Percentiles rank a stretch among this genome's conserved stretches.
Conservation (phyloP, 1,284 basidiomycete genomes). For the Tilletia indica region DNA sequence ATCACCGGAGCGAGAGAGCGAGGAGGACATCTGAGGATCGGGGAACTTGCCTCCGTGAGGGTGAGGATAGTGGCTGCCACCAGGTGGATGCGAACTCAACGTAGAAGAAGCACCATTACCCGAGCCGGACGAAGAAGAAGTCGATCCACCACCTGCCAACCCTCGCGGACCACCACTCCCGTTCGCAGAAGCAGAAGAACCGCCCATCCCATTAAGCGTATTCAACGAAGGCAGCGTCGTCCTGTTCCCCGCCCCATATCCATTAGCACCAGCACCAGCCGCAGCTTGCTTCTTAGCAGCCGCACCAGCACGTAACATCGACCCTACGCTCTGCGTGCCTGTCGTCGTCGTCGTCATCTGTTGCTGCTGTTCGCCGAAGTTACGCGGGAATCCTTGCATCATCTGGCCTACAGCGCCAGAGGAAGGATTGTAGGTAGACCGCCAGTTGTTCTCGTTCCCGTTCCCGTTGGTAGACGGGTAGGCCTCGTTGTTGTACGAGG, state of each 20-base stretch:
- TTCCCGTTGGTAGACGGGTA: too few species aligned
- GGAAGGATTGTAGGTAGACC: too few species aligned
- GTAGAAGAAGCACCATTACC: not conserved
- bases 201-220: not conserved
- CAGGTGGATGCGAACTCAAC: not conserved
- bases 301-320: too few species aligned
- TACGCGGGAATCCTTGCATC: too few species aligned
- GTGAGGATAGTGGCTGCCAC: not conserved
- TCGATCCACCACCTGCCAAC: not conserved
- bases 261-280: too few species aligned
- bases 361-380: too few species aligned
- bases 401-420: too few species aligned
- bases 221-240: not conserved
- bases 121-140: not conserved
- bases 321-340: too few species aligned
- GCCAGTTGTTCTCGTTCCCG: too few species aligned
- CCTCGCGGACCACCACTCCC: not conserved
- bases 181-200: not conserved
- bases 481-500: too few species aligned
- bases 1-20: not conserved
- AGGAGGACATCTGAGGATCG: not conserved
- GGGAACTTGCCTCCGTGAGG: not conserved
- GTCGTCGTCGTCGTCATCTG: too few species aligned
- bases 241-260: not conserved
- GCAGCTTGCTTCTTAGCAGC: too few species aligned